Conservation (phyloP, 768 basidiomycete genomes). For the Leccinum disarticulatum region DNA sequence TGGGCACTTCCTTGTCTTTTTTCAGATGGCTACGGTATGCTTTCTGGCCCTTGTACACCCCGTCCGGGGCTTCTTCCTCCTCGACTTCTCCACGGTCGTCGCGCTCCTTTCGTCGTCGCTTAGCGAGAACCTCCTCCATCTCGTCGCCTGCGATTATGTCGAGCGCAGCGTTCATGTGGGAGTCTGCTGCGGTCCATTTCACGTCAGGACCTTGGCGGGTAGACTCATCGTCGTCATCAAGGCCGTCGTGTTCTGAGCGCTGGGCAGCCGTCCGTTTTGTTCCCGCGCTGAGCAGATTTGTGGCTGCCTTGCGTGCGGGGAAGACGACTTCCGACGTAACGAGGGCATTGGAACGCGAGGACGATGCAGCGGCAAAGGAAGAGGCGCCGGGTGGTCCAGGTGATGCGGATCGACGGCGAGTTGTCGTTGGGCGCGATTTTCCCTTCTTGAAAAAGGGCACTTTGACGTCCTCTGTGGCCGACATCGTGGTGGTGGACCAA, state of each 20-base stretch:
- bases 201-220: constrained; percentile 53
- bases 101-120: constrained; percentile 59
- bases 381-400: constrained; percentile 38
- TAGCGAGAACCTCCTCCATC: constrained; percentile 72
- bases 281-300: constrained; percentile 77
- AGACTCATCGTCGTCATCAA: constrained; percentile 46
- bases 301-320: constrained; percentile 64
- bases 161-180: constrained; percentile 68
- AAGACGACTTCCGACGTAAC: constrained; percentile 65
- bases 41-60: constrained; percentile 81
- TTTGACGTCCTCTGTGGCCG: constrained; percentile 38
- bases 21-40: constrained; percentile 80
- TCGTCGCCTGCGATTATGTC: constrained; percentile 85
- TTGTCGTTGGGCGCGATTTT: constrained; percentile 71
- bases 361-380: constrained; percentile 11
- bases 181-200: constrained; percentile 75
- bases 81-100: constrained; percentile 50
- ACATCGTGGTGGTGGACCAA: constrained; percentile 26
- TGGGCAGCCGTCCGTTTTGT: constrained; percentile 61
- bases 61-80: constrained; percentile 63
- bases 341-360: constrained; percentile 15
- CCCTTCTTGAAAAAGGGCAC: constrained; percentile 92
- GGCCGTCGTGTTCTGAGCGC: constrained; percentile 42
- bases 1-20: constrained; percentile 81
- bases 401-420: constrained; percentile 73